Conservation (phyloP, 768 basidiomycete genomes). For the Tylopilus balloui region DNA sequence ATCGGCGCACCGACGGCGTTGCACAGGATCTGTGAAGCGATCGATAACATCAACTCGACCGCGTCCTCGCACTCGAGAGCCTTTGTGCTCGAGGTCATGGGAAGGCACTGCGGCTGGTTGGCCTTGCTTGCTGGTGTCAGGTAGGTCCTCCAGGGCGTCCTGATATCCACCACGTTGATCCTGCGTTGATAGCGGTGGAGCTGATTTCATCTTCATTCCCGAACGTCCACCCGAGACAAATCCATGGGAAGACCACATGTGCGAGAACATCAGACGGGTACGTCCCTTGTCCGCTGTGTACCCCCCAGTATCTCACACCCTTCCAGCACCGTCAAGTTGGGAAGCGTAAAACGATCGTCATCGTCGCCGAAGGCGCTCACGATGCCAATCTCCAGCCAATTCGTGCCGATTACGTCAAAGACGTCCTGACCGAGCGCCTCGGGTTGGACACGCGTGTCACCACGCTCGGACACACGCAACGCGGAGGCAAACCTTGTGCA, state of each 20-base stretch:
- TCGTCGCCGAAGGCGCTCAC: conserved; percentile 94
- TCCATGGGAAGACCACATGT: conserved; percentile 93
- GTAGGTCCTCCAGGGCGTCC: conserved; percentile 36
- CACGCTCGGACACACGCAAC: conserved; percentile 93
- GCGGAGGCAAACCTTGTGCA: conserved; percentile 92
- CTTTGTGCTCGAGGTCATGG: conserved; percentile 99
- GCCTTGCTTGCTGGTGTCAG: conserved; percentile 90
- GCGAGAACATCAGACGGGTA: conserved; percentile 74
- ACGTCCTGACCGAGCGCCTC: conserved; percentile 79
- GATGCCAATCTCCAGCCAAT: conserved; percentile 90
- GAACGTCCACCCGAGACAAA: conserved; percentile 77
- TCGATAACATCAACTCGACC: conserved; percentile 97
- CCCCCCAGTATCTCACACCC: conserved; percentile 1
- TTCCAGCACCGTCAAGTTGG: conserved; percentile 82
- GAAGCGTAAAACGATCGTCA: conserved; percentile 97
- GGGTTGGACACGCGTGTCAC: conserved; percentile 96
- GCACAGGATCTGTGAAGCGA: conserved; percentile 94
- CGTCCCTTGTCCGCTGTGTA: conserved; percentile 22
- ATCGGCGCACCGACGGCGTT: conserved; percentile 95
- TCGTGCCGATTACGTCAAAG: conserved; percentile 84
- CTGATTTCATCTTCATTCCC: conserved; percentile 97
- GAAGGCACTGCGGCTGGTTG: conserved; percentile 99
- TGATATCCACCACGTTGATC: conserved; percentile 8
- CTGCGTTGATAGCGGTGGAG: conserved; percentile 58
- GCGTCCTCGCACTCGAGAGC: conserved; percentile 94